Evolutionary conservation across 805 yeast species (phyloP).

Genomic region (Candida odintsovae): DNA sequence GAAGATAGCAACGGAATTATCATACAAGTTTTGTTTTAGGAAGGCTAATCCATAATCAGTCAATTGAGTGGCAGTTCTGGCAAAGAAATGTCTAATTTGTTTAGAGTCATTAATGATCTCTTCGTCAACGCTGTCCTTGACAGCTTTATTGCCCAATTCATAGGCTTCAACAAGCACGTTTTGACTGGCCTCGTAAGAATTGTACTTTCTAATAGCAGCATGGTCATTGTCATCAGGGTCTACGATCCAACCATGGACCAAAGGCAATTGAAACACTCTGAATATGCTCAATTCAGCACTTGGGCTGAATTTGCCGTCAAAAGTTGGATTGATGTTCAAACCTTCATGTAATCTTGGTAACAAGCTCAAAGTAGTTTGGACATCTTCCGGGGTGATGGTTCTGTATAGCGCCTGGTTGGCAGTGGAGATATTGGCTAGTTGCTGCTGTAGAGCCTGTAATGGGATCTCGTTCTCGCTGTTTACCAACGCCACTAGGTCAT

Average conservation of each 20-base stretch:
- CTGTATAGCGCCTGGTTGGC: slow-evolving; percentile 25
- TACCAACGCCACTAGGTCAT: slow-evolving; percentile 27
- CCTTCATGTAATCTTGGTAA: slow-evolving; percentile 69
- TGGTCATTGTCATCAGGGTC: slow-evolving; percentile 34
- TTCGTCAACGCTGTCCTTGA: slow-evolving; percentile 19
- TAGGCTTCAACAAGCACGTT: slow-evolving; percentile 44
- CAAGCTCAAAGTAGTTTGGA: slow-evolving; percentile 40
- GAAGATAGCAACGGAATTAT: slow-evolving; percentile 59
- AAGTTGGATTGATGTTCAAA: slow-evolving; percentile 62
- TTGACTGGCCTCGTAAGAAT: slow-evolving; percentile 56
- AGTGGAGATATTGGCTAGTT: slow-evolving; percentile 42
- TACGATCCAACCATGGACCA: slow-evolving; percentile 86
- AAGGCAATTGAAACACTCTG: slow-evolving; percentile 46
- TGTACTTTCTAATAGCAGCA: slow-evolving; percentile 32
- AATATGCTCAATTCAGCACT: slow-evolving; percentile 54
- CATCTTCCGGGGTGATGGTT: slow-evolving; percentile 25
- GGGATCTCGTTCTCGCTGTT: slow-evolving; percentile 26
- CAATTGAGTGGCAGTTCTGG: slow-evolving; percentile 65
- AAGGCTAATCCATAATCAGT: slow-evolving; percentile 58
- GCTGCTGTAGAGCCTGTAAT: slow-evolving; percentile 39
- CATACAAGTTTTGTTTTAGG: slow-evolving; percentile 38
- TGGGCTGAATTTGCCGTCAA: slow-evolving; percentile 53
- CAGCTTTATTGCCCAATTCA: slow-evolving; percentile 26
- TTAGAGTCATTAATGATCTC: slow-evolving; percentile 29
- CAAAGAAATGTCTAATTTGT: slow-evolving; percentile 43